Evolutionary conservation across 2,329 filamentous ascomycete genomes (phyloP).

Genomic region (Mycogone perniciosa): DNA sequence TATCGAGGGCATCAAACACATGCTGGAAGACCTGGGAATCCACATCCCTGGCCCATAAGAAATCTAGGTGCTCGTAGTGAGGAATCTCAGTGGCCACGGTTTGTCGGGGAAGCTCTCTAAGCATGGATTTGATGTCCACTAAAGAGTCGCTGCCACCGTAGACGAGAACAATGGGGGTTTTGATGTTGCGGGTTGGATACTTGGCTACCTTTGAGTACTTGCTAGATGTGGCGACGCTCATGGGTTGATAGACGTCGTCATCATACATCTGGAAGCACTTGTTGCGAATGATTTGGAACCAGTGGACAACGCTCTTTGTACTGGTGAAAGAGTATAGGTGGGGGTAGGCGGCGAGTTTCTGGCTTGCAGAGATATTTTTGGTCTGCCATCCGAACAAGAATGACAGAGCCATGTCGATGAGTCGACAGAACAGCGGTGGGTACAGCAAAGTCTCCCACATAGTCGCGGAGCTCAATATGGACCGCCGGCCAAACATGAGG

Average conservation of each 20-base stretch:
- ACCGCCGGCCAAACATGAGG: conserved; percentile 84
- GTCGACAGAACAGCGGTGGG: conserved; percentile 81
- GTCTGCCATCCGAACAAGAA: conserved; percentile 90
- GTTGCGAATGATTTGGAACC: conserved; percentile 98
- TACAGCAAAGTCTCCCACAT: conserved; percentile 98
- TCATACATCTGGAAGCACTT: conserved; percentile 98
- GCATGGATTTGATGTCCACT: conserved; percentile 89
- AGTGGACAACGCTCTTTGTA: conserved; percentile 95
- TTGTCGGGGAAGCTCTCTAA: conserved; percentile 76
- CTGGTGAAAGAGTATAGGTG: conserved; percentile 96
- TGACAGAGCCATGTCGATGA: conserved; percentile 73
- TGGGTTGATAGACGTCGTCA: conserved; percentile 76
- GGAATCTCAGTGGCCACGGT: conserved; percentile 82
- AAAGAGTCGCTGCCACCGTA: conserved; percentile 92
- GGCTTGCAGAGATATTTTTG: conserved; percentile 72
- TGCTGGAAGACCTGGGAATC: conserved; percentile 80
- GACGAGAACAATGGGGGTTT: conserved; percentile 85
- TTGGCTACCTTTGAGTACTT: conserved; percentile 95
- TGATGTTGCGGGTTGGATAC: conserved; percentile 95
- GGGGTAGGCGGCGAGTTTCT: conserved; percentile 92
- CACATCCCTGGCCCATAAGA: conserved; percentile 87
- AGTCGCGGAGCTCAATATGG: conserved; percentile 84
- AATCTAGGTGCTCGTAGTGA: conserved; percentile 95
- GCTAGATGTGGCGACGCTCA: conserved; percentile 62
- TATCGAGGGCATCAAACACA: conserved; percentile 82